Base-by-base conservation (phyloP, 306 rosid species). In the Betula pendula region DNA sequence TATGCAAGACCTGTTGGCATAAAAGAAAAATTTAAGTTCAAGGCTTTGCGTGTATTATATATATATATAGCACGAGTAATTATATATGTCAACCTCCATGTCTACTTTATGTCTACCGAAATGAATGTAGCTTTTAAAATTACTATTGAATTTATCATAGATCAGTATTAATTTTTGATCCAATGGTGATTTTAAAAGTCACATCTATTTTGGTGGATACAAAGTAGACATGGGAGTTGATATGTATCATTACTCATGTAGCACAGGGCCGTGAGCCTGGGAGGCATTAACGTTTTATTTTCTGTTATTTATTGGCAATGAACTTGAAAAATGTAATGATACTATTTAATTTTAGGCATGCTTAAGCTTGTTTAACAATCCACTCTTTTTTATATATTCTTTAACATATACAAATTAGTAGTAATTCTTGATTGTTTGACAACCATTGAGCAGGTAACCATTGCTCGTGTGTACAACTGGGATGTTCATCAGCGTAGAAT, bases 391-490 rank as follows among this genome's bases (percentile, higher is more conserved):
- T 31, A 38, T 27, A 31, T 73, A 17, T 59, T 70, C 33, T 38
- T 27, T 43, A 56, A 45, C 49, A 45, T 20, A 50, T 40, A 40
- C 55, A 51, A 25, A 27, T 38, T 72, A 76, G 14, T 51, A 47
- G 49, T 48, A 24, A 70, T 51, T 29, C 45, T 78, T 59, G 38
- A 52, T 69, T 12, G 8, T 51, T 63, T 72, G 71, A 63, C 48
- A 38, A 55, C 76, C 22, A 80, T 45, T 77, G 56, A 75, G 79
- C 88, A 94, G 98, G 98, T 94, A 49, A 94, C 96, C 5, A 92
- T 92, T 83, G 96, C 96, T 50, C 97, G 96, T 43, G 94, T 94
- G 65, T 94, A 88, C 74, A 91, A 94, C 84, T 94, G 97, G 97
- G 97, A 94, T 40, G 98, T 94, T 51, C 94, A 94, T 87, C 94